These are phyloP conservation scores for Glaciozyma martinii DNA, from an alignment of 768 basidiomycete genomes.

Conservation along the genomic window DNA sequence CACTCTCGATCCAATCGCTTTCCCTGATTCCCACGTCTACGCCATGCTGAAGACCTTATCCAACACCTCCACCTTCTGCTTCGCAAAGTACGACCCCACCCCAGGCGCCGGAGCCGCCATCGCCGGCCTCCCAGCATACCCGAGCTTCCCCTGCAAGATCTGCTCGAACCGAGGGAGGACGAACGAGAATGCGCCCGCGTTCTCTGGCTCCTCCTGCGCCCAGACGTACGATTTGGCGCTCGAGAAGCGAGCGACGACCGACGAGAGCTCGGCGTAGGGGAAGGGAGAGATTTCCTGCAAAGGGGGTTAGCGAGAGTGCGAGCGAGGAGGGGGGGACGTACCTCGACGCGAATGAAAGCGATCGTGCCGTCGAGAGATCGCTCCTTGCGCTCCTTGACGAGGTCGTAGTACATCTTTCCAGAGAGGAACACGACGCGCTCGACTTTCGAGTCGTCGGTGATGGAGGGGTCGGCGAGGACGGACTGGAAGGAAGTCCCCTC, in stretches of 20 bases:
- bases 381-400: constrained; percentile 57
- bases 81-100: constrained; percentile 57
- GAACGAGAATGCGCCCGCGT: constrained; percentile 73
- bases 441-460: constrained; percentile 45
- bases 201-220: constrained; percentile 80
- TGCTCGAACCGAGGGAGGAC: constrained; percentile 51
- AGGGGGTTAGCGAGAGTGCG: constrained; percentile 38
- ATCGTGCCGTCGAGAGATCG: constrained; percentile 43
- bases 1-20: neutral
- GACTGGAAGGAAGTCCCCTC: constrained; percentile 52
- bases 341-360: constrained; percentile 29
- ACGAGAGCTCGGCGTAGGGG: constrained; percentile 55
- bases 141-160: constrained; percentile 44
- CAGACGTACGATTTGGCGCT: constrained; percentile 47
- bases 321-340: neutral
- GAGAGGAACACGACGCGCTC: constrained; percentile 63
- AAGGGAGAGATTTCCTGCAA: constrained; percentile 82
- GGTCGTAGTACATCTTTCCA: constrained; percentile 83
- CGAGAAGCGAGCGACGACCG: constrained; percentile 47
- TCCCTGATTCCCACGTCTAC: neutral
- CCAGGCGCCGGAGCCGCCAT: constrained; percentile 71
- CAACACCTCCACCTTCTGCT: constrained; percentile 57
- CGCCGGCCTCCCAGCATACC: constrained; percentile 56
- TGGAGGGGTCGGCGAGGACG: constrained; percentile 49
- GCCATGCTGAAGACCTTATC: constrained; percentile 48